Conservation (phyloP, 768 basidiomycete species). For the Nidularia pulvinata region DNA sequence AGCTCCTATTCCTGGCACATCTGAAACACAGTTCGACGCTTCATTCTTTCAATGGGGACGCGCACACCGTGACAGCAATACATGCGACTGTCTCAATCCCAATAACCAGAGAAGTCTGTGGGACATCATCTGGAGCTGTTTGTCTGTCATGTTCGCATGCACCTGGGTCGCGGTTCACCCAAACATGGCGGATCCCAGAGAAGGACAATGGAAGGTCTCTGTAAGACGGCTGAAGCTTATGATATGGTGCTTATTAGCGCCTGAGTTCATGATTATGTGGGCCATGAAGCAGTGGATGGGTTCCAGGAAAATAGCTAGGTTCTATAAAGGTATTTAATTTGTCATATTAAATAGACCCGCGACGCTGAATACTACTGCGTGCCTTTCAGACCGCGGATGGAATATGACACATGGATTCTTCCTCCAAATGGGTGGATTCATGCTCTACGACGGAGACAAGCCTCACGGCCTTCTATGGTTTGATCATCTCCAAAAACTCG, state of each 20-base stretch:
- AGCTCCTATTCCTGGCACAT: too few species aligned
- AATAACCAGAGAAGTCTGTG: too few species aligned
- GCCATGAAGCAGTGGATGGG: background rate
- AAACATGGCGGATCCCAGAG: background rate
- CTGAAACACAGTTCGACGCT: too few species aligned
- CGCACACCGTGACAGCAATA: too few species aligned
- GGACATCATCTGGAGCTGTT: too few species aligned
- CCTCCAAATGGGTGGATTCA: conserved; percentile 4
- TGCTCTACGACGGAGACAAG: background rate
- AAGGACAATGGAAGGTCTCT: background rate
- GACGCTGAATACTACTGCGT: background rate
- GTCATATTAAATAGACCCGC: background rate
- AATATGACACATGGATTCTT: conserved; percentile 1
- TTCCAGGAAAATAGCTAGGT: background rate
- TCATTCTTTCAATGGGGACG: too few species aligned
- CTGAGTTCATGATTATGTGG: background rate
- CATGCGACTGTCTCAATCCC: too few species aligned
- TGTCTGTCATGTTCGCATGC: background rate
- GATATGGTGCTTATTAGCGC: background rate
- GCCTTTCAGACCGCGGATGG: background rate
- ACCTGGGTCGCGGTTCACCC: background rate
- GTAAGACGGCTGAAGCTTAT: background rate
- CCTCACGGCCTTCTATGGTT: background rate
- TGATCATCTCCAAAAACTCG: background rate
- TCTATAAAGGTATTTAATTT: background rate